Base-by-base conservation (phyloP, 495 filamentous ascomycete species). In the Melanomma pulvis-pyrius region DNA sequence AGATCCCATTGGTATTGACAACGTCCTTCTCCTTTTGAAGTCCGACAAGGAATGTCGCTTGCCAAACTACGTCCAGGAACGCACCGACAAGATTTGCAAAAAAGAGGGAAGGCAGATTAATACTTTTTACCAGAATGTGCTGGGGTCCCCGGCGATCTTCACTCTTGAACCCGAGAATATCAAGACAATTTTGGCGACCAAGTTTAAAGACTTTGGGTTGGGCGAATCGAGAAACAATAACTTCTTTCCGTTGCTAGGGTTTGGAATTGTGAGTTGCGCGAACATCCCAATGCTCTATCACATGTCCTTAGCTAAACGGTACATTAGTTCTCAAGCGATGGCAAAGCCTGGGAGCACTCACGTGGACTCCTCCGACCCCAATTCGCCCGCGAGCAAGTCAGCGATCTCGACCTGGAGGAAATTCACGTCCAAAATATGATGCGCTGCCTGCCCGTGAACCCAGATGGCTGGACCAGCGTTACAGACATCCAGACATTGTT, bases 101-200 rank as follows among this genome's bases (percentile, higher is more conserved):
- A 15, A 32, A 21, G 63, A 57, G 19, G 63, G 72, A 56, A 39
- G 24, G 24, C 44, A 11, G 2, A 17, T 58, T 8, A 39, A 13
- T 21, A 71, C 68, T 8, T 53, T 61, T 21, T 59, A 41, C 21
- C 61, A 70, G 39, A 65, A 65, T 46, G 1, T 70, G 22, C 48
- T 70, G 36, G 61, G 62, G 0, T 59, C 4, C 17, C 24, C 22
- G 12, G 50, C 34, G 3, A 44, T 59, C 13, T 63, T 80, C 21
- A 93, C 91, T 0, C 79, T 78, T 50, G 90, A 96, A 47, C 92
- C 90, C 0, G 88, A 93, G 71, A 97, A 96, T 75, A 82, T 98
- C 75, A 92, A 97, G 73, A 87, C 92, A 0, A 78, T 97, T 7
- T 81, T 97, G 1, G 90, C 92, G 0, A 88, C 87, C 0, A 88